Evolutionary conservation across 2,329 filamentous ascomycete species (phyloP).

Genomic region (Rutstroemia sp.): DNA sequence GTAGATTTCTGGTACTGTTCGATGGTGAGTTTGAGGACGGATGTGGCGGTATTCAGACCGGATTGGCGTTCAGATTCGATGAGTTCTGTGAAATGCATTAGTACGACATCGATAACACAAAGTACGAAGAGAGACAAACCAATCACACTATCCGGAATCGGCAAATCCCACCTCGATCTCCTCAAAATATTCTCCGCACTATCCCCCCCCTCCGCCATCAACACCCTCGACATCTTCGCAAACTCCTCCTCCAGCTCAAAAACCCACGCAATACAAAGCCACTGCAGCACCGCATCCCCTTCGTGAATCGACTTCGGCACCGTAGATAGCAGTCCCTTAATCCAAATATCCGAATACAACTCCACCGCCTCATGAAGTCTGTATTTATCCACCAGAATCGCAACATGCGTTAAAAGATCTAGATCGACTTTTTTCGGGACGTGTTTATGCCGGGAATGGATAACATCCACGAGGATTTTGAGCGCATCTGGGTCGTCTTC

Average conservation of each 20-base stretch:
- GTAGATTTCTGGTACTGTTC: background rate
- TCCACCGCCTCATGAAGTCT: constrained; percentile 10
- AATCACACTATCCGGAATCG: background rate
- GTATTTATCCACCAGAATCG: constrained; percentile 27
- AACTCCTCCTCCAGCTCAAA: background rate
- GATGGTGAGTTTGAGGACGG: background rate
- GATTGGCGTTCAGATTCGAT: background rate
- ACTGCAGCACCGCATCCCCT: background rate
- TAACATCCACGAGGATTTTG: constrained; percentile 28
- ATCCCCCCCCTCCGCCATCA: background rate
- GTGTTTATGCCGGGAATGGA: constrained; percentile 20
- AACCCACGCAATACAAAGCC: constrained; percentile 8
- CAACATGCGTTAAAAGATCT: constrained; percentile 23
- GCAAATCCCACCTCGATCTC: background rate
- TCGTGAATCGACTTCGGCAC: background rate
- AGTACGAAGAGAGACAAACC: background rate
- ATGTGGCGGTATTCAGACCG: background rate
- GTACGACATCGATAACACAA: background rate
- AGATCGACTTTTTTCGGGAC: constrained; percentile 24
- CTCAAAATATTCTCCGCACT: background rate
- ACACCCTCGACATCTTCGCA: background rate
- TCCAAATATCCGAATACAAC: constrained; percentile 10
- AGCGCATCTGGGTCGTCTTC: constrained; percentile 30
- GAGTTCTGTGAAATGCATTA: background rate
- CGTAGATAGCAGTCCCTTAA: background rate